These are phyloP conservation scores for Arthrinium puccinioides DNA, from an alignment of 2,329 filamentous ascomycete genomes.

Conservation along the genomic window DNA sequence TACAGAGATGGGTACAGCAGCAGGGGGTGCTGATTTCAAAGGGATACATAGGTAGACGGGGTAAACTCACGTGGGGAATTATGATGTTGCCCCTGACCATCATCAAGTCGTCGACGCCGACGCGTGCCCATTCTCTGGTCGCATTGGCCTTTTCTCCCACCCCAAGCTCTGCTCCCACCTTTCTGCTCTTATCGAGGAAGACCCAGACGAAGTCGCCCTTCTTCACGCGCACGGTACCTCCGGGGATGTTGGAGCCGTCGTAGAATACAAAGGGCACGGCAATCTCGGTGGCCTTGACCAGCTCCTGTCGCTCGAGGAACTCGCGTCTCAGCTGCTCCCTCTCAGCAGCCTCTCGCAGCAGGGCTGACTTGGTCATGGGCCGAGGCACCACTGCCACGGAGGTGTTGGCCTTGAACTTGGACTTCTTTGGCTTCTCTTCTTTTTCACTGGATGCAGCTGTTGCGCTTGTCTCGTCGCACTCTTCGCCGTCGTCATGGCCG, in stretches of 20 bases:
- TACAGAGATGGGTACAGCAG: not conserved
- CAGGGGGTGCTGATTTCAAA: not conserved
- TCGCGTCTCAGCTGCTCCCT: conserved; percentile 70
- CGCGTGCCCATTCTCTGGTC: conserved; percentile 79
- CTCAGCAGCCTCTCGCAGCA: conserved; percentile 70
- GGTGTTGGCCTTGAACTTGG: conserved; percentile 55
- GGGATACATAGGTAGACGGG: conserved; percentile 2
- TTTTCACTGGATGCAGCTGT: too few species aligned
- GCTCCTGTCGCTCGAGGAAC: conserved; percentile 75
- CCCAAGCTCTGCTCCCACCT: conserved; percentile 77
- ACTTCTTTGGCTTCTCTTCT: too few species aligned
- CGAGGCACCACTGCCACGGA: conserved; percentile 62
- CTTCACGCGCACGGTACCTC: conserved; percentile 76
- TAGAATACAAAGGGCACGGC: conserved; percentile 95
- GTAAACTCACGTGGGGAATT: conserved; percentile 76
- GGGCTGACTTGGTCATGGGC: conserved; percentile 57
- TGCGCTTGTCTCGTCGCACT: too few species aligned
- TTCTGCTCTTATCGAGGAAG: conserved; percentile 84
- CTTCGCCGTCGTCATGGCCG: conserved; percentile 26
- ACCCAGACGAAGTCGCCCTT: conserved; percentile 93
- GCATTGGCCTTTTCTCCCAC: conserved; percentile 63
- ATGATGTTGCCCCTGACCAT: conserved; percentile 86
- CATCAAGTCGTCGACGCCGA: conserved; percentile 93
- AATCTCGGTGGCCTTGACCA: conserved; percentile 83
- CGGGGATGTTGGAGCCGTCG: conserved; percentile 83